Conservation (phyloP, 805 yeast genomes). For the Metschnikowia santaceciliae region DNA sequence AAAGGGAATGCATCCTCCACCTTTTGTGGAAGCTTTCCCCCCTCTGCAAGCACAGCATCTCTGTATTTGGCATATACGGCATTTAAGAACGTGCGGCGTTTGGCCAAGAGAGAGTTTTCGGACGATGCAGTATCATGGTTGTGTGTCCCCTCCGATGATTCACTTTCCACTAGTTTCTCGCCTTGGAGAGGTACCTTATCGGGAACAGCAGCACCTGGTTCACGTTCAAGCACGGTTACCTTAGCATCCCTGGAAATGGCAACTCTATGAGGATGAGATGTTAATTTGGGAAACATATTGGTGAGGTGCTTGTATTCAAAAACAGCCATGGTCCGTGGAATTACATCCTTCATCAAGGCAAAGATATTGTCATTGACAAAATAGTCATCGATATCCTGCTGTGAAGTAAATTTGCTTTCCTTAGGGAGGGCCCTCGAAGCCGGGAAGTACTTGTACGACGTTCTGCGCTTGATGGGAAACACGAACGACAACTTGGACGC, state of each 20-base stretch:
- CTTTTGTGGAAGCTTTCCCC: slow-evolving; percentile 21
- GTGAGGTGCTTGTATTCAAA: slow-evolving; percentile 21
- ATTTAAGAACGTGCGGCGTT: slow-evolving; percentile 16
- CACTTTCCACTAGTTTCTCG: not conserved
- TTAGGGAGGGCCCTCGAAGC: slow-evolving; percentile 15
- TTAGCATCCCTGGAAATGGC: slow-evolving; percentile 10
- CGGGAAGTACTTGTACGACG: slow-evolving; percentile 27
- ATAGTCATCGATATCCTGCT: slow-evolving; percentile 15
- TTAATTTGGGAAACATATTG: slow-evolving; percentile 12
- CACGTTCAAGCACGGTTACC: slow-evolving; percentile 4
- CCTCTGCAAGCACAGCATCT: slow-evolving; percentile 22
- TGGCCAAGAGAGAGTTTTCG: slow-evolving; percentile 6
- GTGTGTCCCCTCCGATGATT: not conserved
- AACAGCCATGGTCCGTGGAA: slow-evolving; percentile 27
- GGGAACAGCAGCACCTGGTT: not conserved
- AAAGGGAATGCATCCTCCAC: slow-evolving; percentile 29
- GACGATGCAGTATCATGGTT: not conserved
- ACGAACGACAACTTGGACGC: slow-evolving; percentile 16
- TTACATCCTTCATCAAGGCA: slow-evolving; percentile 22
- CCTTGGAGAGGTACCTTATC: slow-evolving; percentile 3
- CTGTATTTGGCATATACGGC: slow-evolving; percentile 27
- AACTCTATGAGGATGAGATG: slow-evolving; percentile 6
- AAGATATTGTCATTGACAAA: slow-evolving; percentile 20
- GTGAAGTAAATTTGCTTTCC: slow-evolving; percentile 17
- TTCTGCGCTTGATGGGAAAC: slow-evolving; percentile 35